Percentiles rank a stretch among this genome's conserved stretches.
These are phyloP conservation scores for Saussurea involucrata DNA, from an alignment of 129 eudicot genomes.

Conservation along the genomic window DNA sequence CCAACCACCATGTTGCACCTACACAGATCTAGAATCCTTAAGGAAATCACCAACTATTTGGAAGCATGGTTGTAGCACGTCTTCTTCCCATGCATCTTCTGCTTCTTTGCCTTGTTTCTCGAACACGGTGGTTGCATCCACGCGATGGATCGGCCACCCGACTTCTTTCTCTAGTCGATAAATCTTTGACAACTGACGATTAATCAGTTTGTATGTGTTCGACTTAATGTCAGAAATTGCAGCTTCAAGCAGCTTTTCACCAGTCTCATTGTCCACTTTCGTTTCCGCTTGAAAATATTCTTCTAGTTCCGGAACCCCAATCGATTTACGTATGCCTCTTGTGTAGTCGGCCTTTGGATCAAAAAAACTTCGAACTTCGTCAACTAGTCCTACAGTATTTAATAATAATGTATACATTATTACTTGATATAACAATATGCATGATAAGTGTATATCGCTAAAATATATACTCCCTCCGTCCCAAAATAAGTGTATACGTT, in stretches of 20 bases:
- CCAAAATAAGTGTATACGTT: too few species aligned
- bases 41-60: constrained; percentile 6
- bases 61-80: not conserved
- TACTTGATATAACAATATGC: too few species aligned
- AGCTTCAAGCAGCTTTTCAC: not conserved
- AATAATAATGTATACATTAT: too few species aligned
- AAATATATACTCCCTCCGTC: too few species aligned
- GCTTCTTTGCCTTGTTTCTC: constrained; percentile 1
- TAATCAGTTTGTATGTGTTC: constrained; percentile 1
- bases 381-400: constrained; percentile 17
- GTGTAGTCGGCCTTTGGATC: constrained; percentile 17
- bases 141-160: constrained; percentile 6
- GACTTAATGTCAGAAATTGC: constrained; percentile 14
- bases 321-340: constrained; percentile 24
- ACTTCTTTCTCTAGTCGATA: not conserved
- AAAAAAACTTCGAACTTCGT: constrained; percentile 20
- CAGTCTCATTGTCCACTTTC: not conserved
- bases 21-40: not conserved
- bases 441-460: too few species aligned
- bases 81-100: constrained; percentile 5
- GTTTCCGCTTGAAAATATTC: constrained; percentile 1
- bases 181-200: constrained; percentile 2
- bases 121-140: not conserved
- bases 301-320: constrained; percentile 37
- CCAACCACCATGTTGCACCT: too few species aligned